phyloP scores from a whole-genome alignment of 2,329 filamentous ascomycete genomes.

The Sclerotinia borealis region DNA sequence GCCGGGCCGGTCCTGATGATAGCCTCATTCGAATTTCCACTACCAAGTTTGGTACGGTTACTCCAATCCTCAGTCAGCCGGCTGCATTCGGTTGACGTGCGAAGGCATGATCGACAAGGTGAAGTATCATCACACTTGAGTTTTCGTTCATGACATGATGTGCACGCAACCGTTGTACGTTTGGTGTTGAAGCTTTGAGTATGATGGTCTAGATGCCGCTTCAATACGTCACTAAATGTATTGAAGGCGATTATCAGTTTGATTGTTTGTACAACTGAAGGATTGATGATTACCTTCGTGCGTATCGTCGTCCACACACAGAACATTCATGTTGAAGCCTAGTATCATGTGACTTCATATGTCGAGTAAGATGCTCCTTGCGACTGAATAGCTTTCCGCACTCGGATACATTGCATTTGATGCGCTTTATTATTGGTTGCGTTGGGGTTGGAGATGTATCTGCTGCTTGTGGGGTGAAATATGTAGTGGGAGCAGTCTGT shows the following conservation, averaged over 20 bases:
- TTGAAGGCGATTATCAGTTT: neutral
- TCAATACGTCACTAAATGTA: slow-evolving; percentile 21
- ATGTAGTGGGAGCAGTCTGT: neutral
- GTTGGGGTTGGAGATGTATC: neutral
- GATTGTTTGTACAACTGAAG: neutral
- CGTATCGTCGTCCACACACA: slow-evolving; percentile 24
- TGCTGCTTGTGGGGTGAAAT: neutral
- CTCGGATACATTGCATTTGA: slow-evolving; percentile 16
- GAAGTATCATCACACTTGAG: slow-evolving; percentile 39
- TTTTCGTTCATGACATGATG: slow-evolving; percentile 41
- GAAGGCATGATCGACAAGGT: slow-evolving; percentile 37
- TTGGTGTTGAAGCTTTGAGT: slow-evolving; percentile 22
- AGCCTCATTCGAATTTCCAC: neutral
- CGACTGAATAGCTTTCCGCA: slow-evolving; percentile 25
- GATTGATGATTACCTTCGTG: slow-evolving; percentile 15
- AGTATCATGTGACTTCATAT: slow-evolving; percentile 22
- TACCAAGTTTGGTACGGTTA: neutral
- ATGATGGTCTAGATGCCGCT: slow-evolving; percentile 24
- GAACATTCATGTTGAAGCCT: slow-evolving; percentile 17
- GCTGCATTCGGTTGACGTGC: slow-evolving; percentile 36
- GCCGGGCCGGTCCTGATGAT: neutral
- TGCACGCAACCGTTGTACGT: slow-evolving; percentile 38
- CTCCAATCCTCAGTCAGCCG: neutral
- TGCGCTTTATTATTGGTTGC: neutral
- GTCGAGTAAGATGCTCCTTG: slow-evolving; percentile 27